Percentiles rank a stretch among this genome's conserved stretches.
Evolutionary conservation across 2,329 filamentous ascomycete genomes (phyloP).

Genomic region (Thermoascus crustaceus): DNA sequence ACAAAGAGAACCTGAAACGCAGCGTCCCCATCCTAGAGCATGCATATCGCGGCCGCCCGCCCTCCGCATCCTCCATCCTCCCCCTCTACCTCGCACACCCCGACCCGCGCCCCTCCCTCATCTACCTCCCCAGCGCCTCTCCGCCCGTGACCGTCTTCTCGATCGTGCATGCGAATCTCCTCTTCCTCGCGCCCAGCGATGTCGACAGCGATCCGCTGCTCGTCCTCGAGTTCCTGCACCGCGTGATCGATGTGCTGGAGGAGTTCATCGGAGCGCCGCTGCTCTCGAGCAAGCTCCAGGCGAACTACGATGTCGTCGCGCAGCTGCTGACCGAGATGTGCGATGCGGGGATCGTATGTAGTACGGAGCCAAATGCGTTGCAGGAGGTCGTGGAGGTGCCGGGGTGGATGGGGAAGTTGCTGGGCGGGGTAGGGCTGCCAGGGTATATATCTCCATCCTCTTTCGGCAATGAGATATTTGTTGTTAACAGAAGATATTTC

Average conservation of each 20-base stretch:
- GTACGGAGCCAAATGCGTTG: slow-evolving; percentile 87
- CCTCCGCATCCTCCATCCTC: slow-evolving; percentile 66
- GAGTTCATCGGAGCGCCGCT: slow-evolving; percentile 88
- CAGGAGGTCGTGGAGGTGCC: slow-evolving; percentile 88
- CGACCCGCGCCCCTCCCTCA: slow-evolving; percentile 70
- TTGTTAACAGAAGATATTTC: background rate
- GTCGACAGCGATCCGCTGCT: slow-evolving; percentile 82
- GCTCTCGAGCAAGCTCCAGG: slow-evolving; percentile 76
- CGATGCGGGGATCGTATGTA: slow-evolving; percentile 79
- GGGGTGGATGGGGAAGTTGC: slow-evolving; percentile 76
- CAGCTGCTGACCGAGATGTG: slow-evolving; percentile 95
- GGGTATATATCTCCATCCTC: slow-evolving; percentile 41
- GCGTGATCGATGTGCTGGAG: slow-evolving; percentile 83
- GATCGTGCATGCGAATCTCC: slow-evolving; percentile 74
- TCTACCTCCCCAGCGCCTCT: slow-evolving; percentile 73
- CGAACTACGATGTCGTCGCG: slow-evolving; percentile 84
- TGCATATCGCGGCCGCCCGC: slow-evolving; percentile 73
- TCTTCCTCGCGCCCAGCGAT: slow-evolving; percentile 78
- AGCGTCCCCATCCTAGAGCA: slow-evolving; percentile 84
- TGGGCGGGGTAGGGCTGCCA: slow-evolving; percentile 79
- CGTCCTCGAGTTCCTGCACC: slow-evolving; percentile 88
- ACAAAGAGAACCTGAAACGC: slow-evolving; percentile 4
- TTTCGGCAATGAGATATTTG: background rate
- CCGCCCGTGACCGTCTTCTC: slow-evolving; percentile 86
- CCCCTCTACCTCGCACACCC: slow-evolving; percentile 81